Evolutionary conservation across 176 grass and related monocot genomes (phyloP), one percentile per base, ranked within the genome.

Genomic region (Areca catechu): DNA sequence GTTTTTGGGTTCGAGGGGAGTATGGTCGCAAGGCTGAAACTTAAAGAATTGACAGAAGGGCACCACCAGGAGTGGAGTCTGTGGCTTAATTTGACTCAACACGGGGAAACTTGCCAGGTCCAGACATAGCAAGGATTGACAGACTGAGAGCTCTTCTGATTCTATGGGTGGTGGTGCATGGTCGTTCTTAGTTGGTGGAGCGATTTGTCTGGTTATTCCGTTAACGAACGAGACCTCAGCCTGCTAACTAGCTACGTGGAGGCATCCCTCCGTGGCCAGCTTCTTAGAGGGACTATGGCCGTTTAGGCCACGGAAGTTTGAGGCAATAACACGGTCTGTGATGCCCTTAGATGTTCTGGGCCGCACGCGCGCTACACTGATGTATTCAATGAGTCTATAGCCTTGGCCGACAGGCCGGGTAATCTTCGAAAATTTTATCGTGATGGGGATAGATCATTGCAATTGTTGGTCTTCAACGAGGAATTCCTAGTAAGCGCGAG

Each of bases 211-310:
- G 25, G 25, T 27, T 27, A 82, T 82, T 82, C 65, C 65, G 72
- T 76, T 82, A 82, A 82, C 72, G 60, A 82, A 82, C 72, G 79
- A 76, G 79, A 82, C 78, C 80, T 89, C 59, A 80, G 71, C 80
- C 59, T 89, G 48, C 72, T 89, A 89, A 89, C 76, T 89, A 89
- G 82, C 88, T 82, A 82, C 75, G 82, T 63, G 50, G 78, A 90
- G 74, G 66, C 66, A 69, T 69, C 66, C 66, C 54, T 69, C 30
- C 30, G 19, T 16, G 22, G 21, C 48, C 49, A 76, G 53, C 73
- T 76, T 76, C 73, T 76, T 76, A 76, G 73, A 76, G 73, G 73
- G 62, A 76, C 62, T 76, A 67, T 67, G 73, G 62, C 27, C 73
- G 27, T 60, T 67, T 67, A 76, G 53, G 73, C 63, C 62, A 60